Evolutionary conservation across 2,329 filamentous ascomycete genomes (phyloP), one percentile per base, ranked within the genome.

Genomic region (Teratosphaeria viscida): DNA sequence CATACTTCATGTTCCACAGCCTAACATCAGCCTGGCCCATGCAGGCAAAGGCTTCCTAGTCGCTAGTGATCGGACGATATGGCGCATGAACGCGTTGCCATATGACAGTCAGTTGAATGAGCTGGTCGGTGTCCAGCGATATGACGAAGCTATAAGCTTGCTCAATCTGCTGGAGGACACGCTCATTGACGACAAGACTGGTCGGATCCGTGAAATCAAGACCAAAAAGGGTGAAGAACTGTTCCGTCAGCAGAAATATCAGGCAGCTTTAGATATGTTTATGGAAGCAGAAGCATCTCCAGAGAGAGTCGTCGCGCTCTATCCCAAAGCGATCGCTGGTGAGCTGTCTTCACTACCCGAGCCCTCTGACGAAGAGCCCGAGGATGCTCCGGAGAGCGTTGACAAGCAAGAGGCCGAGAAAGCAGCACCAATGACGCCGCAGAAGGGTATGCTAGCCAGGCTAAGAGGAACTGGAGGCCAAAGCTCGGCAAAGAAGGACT

Each of bases 11-110:
- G 94, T 97, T 29, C 90, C 92, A 0, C 91, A 95, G 56, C 92
- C 92, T 0, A 95, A 90, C 23, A 88, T 92, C 64, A 96, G 92
- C 69, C 79, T 99, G n/a, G 90, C 92, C 0, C 94, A 99, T 75
- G 92, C 91, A 0, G 94, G 90, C 3, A 99, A 99, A 72, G 92
- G 92, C 0, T 99, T 99, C 67, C 82, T 97, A 61, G 91, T 97
- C 57, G 87, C 88, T 23, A 96, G 92, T 70, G 94, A 97, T 59
- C 82, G 94, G 53, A 88, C 83, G 37, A 89, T 99, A 43, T 99
- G 94, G 94, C 88, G 94, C 67, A 97, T 99, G 94, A 89, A 86
- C 63, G 89, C 92, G 3, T 85, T 92, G 43, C 88, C 92, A 65
- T 99, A 99, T 70, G 90, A 96, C 71, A 85, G 86, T 2, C 94